Base-by-base conservation (phyloP, 257 asterid species). In the Eucommia ulmoides region DNA sequence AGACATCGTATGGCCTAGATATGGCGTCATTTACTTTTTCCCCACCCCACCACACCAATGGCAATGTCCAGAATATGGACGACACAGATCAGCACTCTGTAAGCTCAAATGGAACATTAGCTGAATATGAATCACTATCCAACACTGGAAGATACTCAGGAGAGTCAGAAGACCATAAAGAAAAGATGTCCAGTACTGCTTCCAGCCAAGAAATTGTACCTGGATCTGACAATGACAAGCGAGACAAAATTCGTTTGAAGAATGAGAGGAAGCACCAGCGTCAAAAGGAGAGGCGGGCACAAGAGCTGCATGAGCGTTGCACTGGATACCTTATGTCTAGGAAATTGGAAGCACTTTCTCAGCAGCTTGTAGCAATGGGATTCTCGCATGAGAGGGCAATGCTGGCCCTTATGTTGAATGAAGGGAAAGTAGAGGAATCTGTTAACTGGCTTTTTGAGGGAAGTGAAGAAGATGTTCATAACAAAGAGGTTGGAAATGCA, bases 231-330 rank as follows among this genome's bases (percentile, higher is more conserved):
- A 74, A 61, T 56, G 91, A 80, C 55, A 80, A 77, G 47, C 57
- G 83, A 57, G 91, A 80, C 52, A 80, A 80, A 60, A 66, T 77
- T 56, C 84, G 85, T 5, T 82, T 63, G 62, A 77, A 77, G 66
- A 80, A 80, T 53, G 91, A 80, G 70, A 74, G 55, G 61, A 80
- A 80, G 58, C 91, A 80, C 53, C 91, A 74, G 51, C 78, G 91
- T 14, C 91, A 80, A 55, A 80, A 74, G 78, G 91, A 77, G 71
- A 80, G 76, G 58, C 80, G 91, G 22, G 85, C 91, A 24, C 82
- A 80, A 57, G 91, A 80, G 56, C 71, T 80, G 33, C 91, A 72
- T 25, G 91, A 80, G 46, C 74, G 75, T 33, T 80, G 91, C 71
- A 61, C 73, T 51, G 83, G 85, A 45, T 80, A 77, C 58, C 79